A percentile compares a stretch with the other conserved stretches of the same genome.
Conservation (phyloP, 768 basidiomycete species). For the Leucocoprinus leucothites region DNA sequence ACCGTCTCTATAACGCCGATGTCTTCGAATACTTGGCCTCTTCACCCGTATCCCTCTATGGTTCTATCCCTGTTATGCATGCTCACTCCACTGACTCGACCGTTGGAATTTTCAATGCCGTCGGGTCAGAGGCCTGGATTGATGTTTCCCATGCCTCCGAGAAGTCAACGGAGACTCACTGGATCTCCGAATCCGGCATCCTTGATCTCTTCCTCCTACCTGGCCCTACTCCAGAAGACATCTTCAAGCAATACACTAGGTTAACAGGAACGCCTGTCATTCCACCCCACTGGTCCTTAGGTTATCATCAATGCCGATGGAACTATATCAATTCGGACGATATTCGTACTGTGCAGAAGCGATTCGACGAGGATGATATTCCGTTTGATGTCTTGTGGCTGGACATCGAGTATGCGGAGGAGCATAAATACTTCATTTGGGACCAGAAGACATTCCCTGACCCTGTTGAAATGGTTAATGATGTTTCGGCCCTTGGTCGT, state of each 20-base stretch:
- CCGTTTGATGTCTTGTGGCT: slow-evolving; percentile 97
- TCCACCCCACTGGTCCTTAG: slow-evolving; percentile 90
- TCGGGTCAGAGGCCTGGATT: slow-evolving; percentile 93
- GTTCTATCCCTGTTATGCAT: slow-evolving; percentile 89
- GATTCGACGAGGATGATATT: slow-evolving; percentile 93
- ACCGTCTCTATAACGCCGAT: slow-evolving; percentile 92
- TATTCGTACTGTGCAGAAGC: slow-evolving; percentile 75
- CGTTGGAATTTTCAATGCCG: slow-evolving; percentile 84
- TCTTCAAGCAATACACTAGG: slow-evolving; percentile 82
- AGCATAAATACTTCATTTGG: slow-evolving; percentile 98
- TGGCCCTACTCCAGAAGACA: slow-evolving; percentile 77
- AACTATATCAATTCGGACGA: slow-evolving; percentile 93
- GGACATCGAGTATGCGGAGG: slow-evolving; percentile 92
- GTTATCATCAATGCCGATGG: slow-evolving; percentile 98
- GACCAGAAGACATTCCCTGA: slow-evolving; percentile 90
- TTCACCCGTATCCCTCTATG: slow-evolving; percentile 80
- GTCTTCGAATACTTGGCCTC: slow-evolving; percentile 94
- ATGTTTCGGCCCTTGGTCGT: slow-evolving; percentile 78
- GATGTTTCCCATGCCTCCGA: slow-evolving; percentile 73
- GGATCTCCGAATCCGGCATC: slow-evolving; percentile 97
- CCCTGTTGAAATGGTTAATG: slow-evolving; percentile 89
- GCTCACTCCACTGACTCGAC: slow-evolving; percentile 87
- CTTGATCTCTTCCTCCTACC: slow-evolving; percentile 93
- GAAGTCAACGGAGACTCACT: slow-evolving; percentile 84
- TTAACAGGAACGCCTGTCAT: slow-evolving; percentile 85